Base-by-base conservation (phyloP, 352 stramenopile species). In the Phytopythium mirpurense region DNA sequence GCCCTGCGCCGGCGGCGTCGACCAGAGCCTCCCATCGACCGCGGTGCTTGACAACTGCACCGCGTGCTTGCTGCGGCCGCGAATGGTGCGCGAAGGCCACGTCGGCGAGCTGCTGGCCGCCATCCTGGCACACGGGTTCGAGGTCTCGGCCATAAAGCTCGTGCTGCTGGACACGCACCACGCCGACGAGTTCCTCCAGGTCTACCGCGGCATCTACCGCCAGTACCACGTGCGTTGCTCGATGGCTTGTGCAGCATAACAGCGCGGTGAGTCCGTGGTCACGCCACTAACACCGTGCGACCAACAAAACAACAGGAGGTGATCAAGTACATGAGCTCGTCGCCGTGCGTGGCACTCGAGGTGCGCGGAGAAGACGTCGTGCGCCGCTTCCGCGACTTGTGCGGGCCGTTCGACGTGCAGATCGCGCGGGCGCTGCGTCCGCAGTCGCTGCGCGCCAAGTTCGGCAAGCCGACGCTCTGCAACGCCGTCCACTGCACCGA, bases 401-500 rank as follows among this genome's bases (percentile, higher is more conserved):
- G 75, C 43, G 92, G 92, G 1, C 92, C 93, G 4, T 96, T 87
- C 57, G 89, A 97, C 57, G 70, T 97, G 1, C 70, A 96, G 45
- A 81, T 97, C 40, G 95, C 93, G 5, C 88, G 90, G 52, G 74
- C 83, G 38, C 57, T 98, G 37, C 76, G 80, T 27, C 86, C 92
- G 1, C 57, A 75, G 37, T 91, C 82, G 31, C 71, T 98, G 26
- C 83, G 95, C 29, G 93, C 82, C 19, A 80, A 68, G n/a, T 97
- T 94, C 62, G 95, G 91, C 21, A 75, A 76, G 18, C 83, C 83
- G 56, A 83, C 62, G 19, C 65, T 97, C 46, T 68, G 84, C 46
- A 98, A 97, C 64, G 92, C 79, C 18, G 72, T 98, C 18, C 91
- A 98, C 60, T 98, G 90, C 67, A 98, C 93, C 0, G 93, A 98